Conservation (phyloP, 306 rosid species). For the Mimosa pudica region DNA sequence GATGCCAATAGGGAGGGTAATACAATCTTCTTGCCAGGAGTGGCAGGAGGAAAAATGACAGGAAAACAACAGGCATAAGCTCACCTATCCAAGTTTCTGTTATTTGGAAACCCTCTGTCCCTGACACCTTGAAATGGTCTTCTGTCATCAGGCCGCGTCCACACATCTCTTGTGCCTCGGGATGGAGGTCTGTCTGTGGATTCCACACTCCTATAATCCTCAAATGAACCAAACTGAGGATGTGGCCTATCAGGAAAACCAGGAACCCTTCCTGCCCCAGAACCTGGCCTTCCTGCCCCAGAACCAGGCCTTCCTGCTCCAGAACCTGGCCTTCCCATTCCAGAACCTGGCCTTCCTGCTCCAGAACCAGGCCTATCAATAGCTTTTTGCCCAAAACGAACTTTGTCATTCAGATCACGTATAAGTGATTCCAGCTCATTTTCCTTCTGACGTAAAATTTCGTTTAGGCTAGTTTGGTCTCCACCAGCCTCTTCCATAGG, state of each 20-base stretch:
- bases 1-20: background rate
- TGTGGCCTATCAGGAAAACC: constrained; percentile 66
- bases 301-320: constrained; percentile 74
- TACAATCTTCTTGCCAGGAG: constrained; percentile 18
- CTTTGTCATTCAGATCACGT: constrained; percentile 82
- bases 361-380: constrained; percentile 87
- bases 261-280: constrained; percentile 65
- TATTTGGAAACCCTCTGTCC: constrained; percentile 75
- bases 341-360: constrained; percentile 79
- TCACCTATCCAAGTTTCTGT: constrained; percentile 76
- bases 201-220: constrained; percentile 71
- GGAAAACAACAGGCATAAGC: constrained; percentile 28
- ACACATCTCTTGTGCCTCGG: constrained; percentile 77
- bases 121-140: constrained; percentile 67
- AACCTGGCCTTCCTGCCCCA: constrained; percentile 59
- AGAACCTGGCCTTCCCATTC: constrained; percentile 70
- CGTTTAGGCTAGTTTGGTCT: constrained; percentile 35
- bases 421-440: constrained; percentile 67
- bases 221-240: constrained; percentile 76
- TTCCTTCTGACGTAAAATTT: constrained; percentile 53
- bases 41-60: background rate
- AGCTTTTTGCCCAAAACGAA: constrained; percentile 92
- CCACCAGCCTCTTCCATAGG: constrained; percentile 41
- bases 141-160: constrained; percentile 78
- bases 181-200: constrained; percentile 74